Conservation (phyloP, 257 asterid species). For the Coffea canephora region DNA sequence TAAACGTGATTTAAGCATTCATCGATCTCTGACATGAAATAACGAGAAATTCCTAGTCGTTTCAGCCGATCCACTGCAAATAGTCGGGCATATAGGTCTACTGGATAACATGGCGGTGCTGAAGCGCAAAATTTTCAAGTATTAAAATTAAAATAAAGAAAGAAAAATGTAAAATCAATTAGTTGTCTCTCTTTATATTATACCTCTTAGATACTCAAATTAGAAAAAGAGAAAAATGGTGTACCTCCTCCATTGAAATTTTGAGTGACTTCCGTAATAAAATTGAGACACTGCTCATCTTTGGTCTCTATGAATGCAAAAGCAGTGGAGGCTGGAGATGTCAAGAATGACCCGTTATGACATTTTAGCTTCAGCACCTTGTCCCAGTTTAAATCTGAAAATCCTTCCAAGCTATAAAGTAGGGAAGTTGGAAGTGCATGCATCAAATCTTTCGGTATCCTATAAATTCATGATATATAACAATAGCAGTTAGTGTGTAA, state of each 20-base stretch:
- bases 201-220: no score
- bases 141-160: no score
- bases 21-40: slow-evolving; percentile 35
- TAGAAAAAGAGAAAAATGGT: no score
- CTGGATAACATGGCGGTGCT: slow-evolving; percentile 47
- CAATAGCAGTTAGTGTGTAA: no score
- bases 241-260: slow-evolving; percentile 49
- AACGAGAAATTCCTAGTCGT: slow-evolving; percentile 48
- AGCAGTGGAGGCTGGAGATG: slow-evolving; percentile 52
- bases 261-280: slow-evolving; percentile 16
- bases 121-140: neutral
- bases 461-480: neutral
- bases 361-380: slow-evolving; percentile 43
- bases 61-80: slow-evolving; percentile 53
- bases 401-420: slow-evolving; percentile 42
- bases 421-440: slow-evolving; percentile 42
- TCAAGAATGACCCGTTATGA: slow-evolving; percentile 45
- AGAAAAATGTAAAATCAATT: no score
- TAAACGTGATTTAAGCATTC: slow-evolving; percentile 29
- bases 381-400: slow-evolving; percentile 43
- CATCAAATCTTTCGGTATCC: slow-evolving; percentile 42
- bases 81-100: slow-evolving; percentile 41
- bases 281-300: slow-evolving; percentile 32
- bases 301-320: slow-evolving; percentile 46
- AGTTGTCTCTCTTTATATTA: no score